Evolutionary conservation across 2,329 filamentous ascomycete species (phyloP), one percentile per base, ranked within the genome.

Genomic region (Pseudocercospora musae): DNA sequence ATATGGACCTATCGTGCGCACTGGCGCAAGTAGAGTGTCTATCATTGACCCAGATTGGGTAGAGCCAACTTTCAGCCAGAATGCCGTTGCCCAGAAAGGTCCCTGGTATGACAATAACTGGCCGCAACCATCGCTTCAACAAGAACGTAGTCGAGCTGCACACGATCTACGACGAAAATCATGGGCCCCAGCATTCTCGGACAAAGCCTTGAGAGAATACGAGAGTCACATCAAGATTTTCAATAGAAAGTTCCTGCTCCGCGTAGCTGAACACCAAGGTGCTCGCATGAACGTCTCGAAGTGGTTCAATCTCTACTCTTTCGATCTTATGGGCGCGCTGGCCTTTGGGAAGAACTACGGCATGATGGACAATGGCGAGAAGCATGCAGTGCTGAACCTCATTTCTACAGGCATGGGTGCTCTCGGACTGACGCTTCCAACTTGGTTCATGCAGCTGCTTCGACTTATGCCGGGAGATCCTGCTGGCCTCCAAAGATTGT

Each of bases 121-220:
- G 37, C 37, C 37, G n/a, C 15, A 11, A 2, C 37, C 37, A 18
- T n/a, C 37, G 13, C 2, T 40, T 8, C 37, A 40, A 5, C 37
- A 40, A 40, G 37, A 40, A 18, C 37, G 37, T 18, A 18, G n/a
- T 40, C 37, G 37, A n/a, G 37, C 15, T 40, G 37, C 37, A 40
- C 37, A 40, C 7, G 76, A 79, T 61, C 68, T 70, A 10, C 72
- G 78, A 23, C 72, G 78, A 8, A 70, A 75, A 9, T 69, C 78
- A 20, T 81, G 78, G 79, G 75, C 73, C 54, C 65, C 70, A 6
- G 78, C 73, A 0, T 80, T 81, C 67, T 76, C 74, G 59, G 75
- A 78, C 61, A 76, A 74, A 58, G 73, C 76, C 4, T 60, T 81
- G 21, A 72, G 77, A 3, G 76, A 75, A 3, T 80, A 81, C 63